These are phyloP conservation scores for Neopestalotiopsis rosae DNA, from an alignment of 2,329 filamentous ascomycete species.

Conservation along the genomic window DNA sequence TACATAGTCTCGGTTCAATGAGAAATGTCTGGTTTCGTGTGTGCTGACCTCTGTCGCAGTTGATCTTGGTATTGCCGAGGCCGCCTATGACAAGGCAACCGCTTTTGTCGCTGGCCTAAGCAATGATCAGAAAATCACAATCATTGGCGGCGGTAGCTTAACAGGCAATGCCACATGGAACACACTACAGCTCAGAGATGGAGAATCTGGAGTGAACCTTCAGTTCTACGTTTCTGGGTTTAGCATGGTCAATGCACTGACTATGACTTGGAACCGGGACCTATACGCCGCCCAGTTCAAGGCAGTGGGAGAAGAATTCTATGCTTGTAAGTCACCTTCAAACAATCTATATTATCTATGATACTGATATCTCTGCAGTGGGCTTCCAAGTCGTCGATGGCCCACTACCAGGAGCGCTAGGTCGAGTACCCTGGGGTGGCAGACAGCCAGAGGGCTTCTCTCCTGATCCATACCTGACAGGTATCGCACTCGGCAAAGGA, in stretches of 20 bases:
- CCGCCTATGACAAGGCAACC: conserved; percentile 11
- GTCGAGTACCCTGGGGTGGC: conserved; percentile 7
- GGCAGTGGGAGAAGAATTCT: conserved; percentile 26
- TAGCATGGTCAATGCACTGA: conserved; percentile 23
- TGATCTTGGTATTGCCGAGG: conserved; percentile 14
- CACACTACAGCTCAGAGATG: conserved; percentile 20
- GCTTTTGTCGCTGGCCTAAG: conserved; percentile 9
- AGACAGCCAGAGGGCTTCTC: conserved; percentile 1
- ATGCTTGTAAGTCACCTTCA: background rate
- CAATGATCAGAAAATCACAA: conserved; percentile 13
- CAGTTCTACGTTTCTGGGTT: conserved; percentile 26
- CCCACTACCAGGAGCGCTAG: conserved; percentile 20
- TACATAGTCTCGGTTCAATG: background rate
- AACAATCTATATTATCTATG: background rate
- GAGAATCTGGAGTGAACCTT: conserved; percentile 22
- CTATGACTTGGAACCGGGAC: conserved; percentile 27
- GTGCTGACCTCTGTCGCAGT: background rate
- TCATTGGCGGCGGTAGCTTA: background rate
- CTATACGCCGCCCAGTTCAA: conserved; percentile 23
- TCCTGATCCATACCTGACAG: conserved; percentile 14
- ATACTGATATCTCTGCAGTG: background rate
- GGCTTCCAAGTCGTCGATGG: conserved; percentile 23
- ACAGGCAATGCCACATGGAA: conserved; percentile 1
- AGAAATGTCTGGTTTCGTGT: background rate
- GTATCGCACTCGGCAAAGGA: conserved; percentile 1